Percentiles rank a stretch among this genome's conserved stretches.
phyloP scores from a whole-genome alignment of 495 filamentous ascomycete species.

The Letharia columbiana region DNA sequence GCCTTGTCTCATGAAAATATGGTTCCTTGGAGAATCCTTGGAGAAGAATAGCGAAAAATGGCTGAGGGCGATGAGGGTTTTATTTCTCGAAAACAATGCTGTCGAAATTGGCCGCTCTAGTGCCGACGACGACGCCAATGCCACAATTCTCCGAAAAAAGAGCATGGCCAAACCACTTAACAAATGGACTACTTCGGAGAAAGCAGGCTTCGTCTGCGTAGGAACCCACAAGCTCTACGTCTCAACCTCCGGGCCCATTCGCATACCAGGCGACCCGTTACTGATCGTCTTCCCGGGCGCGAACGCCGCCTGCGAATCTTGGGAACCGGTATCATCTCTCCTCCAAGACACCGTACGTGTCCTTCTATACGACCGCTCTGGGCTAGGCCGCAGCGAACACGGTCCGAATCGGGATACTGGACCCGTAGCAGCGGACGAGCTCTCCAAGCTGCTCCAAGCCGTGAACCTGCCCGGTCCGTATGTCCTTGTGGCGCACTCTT shows the following conservation, averaged over 20 bases:
- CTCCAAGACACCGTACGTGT: conserved; percentile 29
- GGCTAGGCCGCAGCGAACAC: conserved; percentile 33
- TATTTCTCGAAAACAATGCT: neutral
- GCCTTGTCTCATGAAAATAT: neutral
- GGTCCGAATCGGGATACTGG: conserved; percentile 21
- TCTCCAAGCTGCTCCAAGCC: conserved; percentile 29
- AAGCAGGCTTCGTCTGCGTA: conserved; percentile 25
- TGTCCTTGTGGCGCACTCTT: conserved; percentile 44
- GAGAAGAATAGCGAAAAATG: neutral
- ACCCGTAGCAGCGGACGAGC: conserved; percentile 29
- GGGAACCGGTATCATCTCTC: conserved; percentile 33
- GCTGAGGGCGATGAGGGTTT: neutral
- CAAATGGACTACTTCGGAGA: neutral
- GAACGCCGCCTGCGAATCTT: conserved; percentile 38
- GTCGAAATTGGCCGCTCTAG: neutral
- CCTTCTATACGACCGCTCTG: conserved; percentile 39
- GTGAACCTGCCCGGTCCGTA: conserved; percentile 29
- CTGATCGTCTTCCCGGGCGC: conserved; percentile 41
- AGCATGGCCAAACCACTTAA: neutral
- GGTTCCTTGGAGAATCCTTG: neutral
- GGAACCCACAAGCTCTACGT: conserved; percentile 34
- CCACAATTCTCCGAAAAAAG: neutral
- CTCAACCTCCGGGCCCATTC: conserved; percentile 26
- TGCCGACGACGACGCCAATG: neutral
- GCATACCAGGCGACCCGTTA: conserved; percentile 28